Conservation (phyloP, 805 yeast species). For the Candida pseudoglaebosa region DNA sequence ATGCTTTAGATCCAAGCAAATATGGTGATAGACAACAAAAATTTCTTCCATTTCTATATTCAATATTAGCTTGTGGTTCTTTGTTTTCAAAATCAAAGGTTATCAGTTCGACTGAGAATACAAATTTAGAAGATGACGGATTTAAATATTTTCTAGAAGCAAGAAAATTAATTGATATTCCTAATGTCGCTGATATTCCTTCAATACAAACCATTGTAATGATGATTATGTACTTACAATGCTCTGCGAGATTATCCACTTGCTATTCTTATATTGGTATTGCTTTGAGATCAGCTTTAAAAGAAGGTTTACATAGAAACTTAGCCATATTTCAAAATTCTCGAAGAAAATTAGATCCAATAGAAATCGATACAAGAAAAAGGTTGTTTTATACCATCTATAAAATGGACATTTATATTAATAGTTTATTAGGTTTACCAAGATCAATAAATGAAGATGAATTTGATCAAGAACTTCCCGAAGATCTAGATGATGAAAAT, state of each 20-base stretch:
- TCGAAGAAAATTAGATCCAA: conserved; percentile 59
- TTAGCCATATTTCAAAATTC: conserved; percentile 44
- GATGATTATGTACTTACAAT: conserved; percentile 81
- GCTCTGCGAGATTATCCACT: conserved; percentile 81
- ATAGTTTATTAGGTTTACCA: conserved; percentile 83
- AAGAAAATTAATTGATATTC: conserved; percentile 70
- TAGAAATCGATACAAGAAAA: conserved; percentile 79
- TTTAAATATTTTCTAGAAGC: conserved; percentile 79
- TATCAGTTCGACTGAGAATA: conserved; percentile 20
- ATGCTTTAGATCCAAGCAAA: conserved; percentile 68
- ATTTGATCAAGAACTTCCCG: conserved; percentile 82
- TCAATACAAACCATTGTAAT: conserved; percentile 84
- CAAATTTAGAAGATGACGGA: conserved; percentile 66
- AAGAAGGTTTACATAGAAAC: conserved; percentile 80
- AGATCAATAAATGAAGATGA: conserved; percentile 71
- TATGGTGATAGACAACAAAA: conserved; percentile 70
- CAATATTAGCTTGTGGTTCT: conserved; percentile 88
- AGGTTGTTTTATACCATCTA: conserved; percentile 85
- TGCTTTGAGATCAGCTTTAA: conserved; percentile 74
- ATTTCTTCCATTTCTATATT: conserved; percentile 75
- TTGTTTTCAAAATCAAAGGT: conserved; percentile 52
- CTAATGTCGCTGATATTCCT: conserved; percentile 76
- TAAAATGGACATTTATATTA: conserved; percentile 86
- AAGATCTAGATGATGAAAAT: conserved; percentile 82
- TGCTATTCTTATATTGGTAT: conserved; percentile 89